These are phyloP conservation scores for Fallopia convolvulus DNA, from an alignment of 148 eudicot genomes.

Conservation along the genomic window DNA sequence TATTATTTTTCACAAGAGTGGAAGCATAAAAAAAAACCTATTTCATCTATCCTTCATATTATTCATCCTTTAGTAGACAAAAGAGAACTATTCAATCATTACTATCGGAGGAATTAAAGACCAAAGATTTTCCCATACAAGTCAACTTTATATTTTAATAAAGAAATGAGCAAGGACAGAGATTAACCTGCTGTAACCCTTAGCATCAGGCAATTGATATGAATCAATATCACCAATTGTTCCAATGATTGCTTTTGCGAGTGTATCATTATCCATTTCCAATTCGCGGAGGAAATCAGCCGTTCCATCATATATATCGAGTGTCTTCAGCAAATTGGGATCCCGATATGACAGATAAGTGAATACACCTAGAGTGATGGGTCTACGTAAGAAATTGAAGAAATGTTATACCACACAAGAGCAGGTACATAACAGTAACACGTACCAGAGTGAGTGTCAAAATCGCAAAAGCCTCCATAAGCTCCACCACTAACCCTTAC, in stretches of 20 bases:
- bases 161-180: slow-evolving; percentile 2
- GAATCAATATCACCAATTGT: slow-evolving; percentile 94
- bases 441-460: slow-evolving; percentile 92
- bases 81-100: neutral
- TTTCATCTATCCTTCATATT: neutral
- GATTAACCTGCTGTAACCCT: slow-evolving; percentile 90
- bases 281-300: slow-evolving; percentile 65
- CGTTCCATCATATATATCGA: slow-evolving; percentile 87
- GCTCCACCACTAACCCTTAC: slow-evolving; percentile 99
- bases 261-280: slow-evolving; percentile 88
- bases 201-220: slow-evolving; percentile 97
- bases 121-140: neutral
- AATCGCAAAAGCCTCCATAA: slow-evolving; percentile 96
- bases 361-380: slow-evolving; percentile 61
- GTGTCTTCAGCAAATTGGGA: slow-evolving; percentile 91
- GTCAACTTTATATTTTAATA: neutral
- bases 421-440: neutral
- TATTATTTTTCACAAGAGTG: neutral
- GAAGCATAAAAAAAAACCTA: neutral
- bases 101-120: neutral
- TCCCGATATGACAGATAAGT: slow-evolving; percentile 90
- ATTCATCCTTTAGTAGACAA: neutral
- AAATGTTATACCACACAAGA: neutral
- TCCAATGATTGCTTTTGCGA: slow-evolving; percentile 97
- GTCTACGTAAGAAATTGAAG: neutral